Base-by-base conservation (phyloP, 2,329 filamentous ascomycete species). In the Aspergillus aculeatinus region DNA sequence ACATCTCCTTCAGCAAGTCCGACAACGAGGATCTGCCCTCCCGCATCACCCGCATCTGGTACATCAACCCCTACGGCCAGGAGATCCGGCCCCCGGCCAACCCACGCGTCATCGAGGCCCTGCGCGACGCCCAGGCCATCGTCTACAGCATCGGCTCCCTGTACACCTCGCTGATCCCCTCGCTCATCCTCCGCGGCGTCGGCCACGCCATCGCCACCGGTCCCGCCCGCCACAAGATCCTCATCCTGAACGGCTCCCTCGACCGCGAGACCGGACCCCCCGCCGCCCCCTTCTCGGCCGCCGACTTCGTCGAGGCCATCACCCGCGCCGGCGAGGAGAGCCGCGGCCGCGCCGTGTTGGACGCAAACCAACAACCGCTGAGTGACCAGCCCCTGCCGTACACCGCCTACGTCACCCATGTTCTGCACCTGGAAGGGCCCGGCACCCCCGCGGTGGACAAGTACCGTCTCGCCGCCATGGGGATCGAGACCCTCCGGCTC, bases 11-110 rank as follows among this genome's bases (percentile, higher is more conserved):
- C 73, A 89, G 85, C 70, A 98, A 98, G 77, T 81, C 70, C 2
- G 86, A 90, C 62, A 90, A 94, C 57, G 89, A 93, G 67, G 91
- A 95, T 57, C 81, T 98, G 1, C 85, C 91, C 0, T 83, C 89
- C 0, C 84, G 91, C 29, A 96, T 98, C 67, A 82, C 88, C 57
- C 81, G 93, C 2, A 83, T 98, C 33, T 98, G 92, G 92, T 98
- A 98, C 79, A 98, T 98, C 79, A 98, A 97, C 71, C 94, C 94
- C 0, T 98, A 97, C 74, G 94, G 94, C n/a, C 92, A 97, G 72
- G 93, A 97, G 76, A 97, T 98, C 66, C 86, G 88, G 19, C 90
- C 93, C 0, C 84, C 88, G 0, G 90, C 92, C 2, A 98, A 96
- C 69, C 88, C 92, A 0, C 87, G 91, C 54, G 91, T 94, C 0